phyloP scores from a whole-genome alignment of 768 basidiomycete species.

The Auricularia sp. region DNA sequence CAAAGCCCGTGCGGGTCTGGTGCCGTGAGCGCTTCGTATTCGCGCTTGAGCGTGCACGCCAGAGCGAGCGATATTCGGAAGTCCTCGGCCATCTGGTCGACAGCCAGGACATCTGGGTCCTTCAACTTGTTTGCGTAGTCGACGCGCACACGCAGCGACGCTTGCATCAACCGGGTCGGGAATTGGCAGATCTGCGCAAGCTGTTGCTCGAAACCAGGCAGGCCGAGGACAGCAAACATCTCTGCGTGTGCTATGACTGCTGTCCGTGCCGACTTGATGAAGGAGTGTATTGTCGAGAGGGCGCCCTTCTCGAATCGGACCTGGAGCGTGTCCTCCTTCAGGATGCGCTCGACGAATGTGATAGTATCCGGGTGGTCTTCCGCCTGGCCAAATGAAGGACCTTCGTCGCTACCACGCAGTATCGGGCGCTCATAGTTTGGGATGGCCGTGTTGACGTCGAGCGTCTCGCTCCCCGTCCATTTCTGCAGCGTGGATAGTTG shows the following conservation, averaged over 20 bases:
- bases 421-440: constrained; percentile 52
- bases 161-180: constrained; percentile 89
- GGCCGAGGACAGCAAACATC: constrained; percentile 76
- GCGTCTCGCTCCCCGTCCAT: constrained; percentile 89
- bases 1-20: constrained; percentile 83
- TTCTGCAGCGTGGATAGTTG: constrained; percentile 73
- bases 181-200: constrained; percentile 91
- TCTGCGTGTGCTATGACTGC: constrained; percentile 73
- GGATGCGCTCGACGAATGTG: constrained; percentile 85
- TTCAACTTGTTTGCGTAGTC: constrained; percentile 81
- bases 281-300: constrained; percentile 74
- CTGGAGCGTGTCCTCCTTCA: constrained; percentile 96
- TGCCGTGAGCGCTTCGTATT: constrained; percentile 84
- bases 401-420: neutral
- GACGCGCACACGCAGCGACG: constrained; percentile 78
- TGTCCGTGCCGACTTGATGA: constrained; percentile 77
- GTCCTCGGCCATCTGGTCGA: constrained; percentile 91
- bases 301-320: constrained; percentile 88
- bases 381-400: constrained; percentile 18
- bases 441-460: constrained; percentile 79
- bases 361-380: constrained; percentile 54
- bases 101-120: constrained; percentile 81
- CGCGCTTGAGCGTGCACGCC: constrained; percentile 89
- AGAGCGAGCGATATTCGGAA: constrained; percentile 83
- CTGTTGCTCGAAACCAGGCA: constrained; percentile 84